Base-by-base conservation (phyloP, 768 basidiomycete species). In the Tephrocybe sp. region DNA sequence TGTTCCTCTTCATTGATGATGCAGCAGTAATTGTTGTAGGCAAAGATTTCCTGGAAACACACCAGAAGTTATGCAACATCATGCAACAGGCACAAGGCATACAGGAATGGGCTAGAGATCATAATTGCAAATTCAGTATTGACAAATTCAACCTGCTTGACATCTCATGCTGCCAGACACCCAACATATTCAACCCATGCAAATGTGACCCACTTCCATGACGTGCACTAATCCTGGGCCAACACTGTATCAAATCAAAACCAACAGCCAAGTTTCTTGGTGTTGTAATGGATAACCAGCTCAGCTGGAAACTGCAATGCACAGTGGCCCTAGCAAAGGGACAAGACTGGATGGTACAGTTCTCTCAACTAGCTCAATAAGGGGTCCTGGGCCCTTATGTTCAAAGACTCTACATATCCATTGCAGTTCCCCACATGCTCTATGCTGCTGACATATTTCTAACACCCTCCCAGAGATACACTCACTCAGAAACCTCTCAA, bases 361-460 rank as follows among this genome's bases (percentile, higher is more conserved):
- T 65, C 37, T 9, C 51, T 3, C 28, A 63, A 1, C 19, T 71
- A 8, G 55, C 61, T 9, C 54, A 49, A 12, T 44, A 42, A 4
- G 69, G 70, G 0, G 52, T 65, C 0, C 8, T 50, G 1, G 19
- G 49, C 11, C 35, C 32, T 1, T 31, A 57, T 24, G 47, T 63
- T 12, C 39, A 60, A 54, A 63, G 0, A 60, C 57, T 0, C 38
- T 66, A 3, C 67, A 67, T 0, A 62, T 59, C 21, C 66, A 70
- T 54, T 53, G 67, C 18, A 72, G 71, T 42, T 64, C 59, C 12
- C 58, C 55, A 1, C 62, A 68, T n/a, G 47, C 68, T 18, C 69
- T 51, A n/a, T n/a, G n/a, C n/a, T n/a, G n/a, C n/a, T n/a, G n/a
- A n/a, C n/a, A n/a, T n/a, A n/a, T n/a, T n/a, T 45, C 54, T 51